Evolutionary conservation across 257 asterid genomes (phyloP), one percentile per base, ranked within the genome.

Genomic region (Lycium ferocissimum): DNA sequence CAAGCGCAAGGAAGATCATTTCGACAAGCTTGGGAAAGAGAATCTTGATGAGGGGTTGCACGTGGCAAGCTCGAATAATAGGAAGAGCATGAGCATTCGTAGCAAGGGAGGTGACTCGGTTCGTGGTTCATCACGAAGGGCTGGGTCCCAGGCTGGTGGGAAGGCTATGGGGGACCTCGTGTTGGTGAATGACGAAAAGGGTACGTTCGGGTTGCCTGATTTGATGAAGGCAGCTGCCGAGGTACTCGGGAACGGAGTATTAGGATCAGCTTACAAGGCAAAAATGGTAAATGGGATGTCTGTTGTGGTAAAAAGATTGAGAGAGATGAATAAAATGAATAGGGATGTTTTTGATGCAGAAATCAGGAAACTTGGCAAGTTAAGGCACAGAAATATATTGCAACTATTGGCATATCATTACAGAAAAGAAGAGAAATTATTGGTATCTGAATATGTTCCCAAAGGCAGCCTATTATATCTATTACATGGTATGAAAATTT

Each of bases 221-320:
- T 75, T 97, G 93, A 97, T 97, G 99, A 97, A 93, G 92, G 99
- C 98, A 4, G 97, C 98, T 26, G 99, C 99, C 2, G 99, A 95
- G 87, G 97, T 97, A 0, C 96, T 97, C 0, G 99, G 98, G 3
- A 97, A 91, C 71, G 97, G 98, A 2, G 92, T 93, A 1, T 47
- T 97, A 84, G 99, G 99, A 6, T 97, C 98, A 35, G 93, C 98
- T 1, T 97, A 95, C 80, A 97, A 92, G 83, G 99, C 99, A 1
- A 81, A 83, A 59, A 90, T 97, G 95, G 89, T 82, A 13, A 92
- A 90, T 49, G 98, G 98, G 22, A 33, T 91, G 35, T 79, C 94
- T 0, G 98, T 97, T 1, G 99, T 95, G 35, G 99, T 95, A 83
- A 97, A 97, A 90, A 94, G 98, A 84, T 80, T 92, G 87, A 91